Conservation (phyloP, 192 early-diverging fungal genomes). For the Linnemannia elongata region DNA sequence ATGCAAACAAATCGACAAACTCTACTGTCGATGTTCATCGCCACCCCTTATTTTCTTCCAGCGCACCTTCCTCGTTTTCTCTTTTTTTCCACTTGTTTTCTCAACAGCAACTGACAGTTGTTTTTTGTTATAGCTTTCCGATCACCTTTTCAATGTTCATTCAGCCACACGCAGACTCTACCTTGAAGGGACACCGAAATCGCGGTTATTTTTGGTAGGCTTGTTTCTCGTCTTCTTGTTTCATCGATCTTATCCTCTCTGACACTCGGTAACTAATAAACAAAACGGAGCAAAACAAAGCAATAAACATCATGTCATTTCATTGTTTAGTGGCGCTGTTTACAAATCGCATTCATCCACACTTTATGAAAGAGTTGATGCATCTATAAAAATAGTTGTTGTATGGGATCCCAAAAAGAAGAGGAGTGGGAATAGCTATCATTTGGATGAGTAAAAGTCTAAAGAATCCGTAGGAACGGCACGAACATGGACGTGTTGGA, state of each 20-base stretch:
- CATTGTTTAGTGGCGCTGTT: too few relatives aligned
- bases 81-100: not conserved
- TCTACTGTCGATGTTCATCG: not conserved
- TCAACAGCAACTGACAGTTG: not conserved
- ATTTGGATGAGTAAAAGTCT: constrained; percentile 4
- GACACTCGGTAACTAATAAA: not conserved
- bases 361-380: not conserved
- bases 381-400: not conserved
- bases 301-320: too few relatives aligned
- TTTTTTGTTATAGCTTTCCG: not conserved
- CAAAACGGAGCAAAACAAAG: not conserved
- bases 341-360: too few relatives aligned
- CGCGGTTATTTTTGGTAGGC: not conserved
- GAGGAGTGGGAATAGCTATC: not conserved
- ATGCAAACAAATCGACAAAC: constrained; percentile 2
- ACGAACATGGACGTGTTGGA: constrained; percentile 44
- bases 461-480: constrained; percentile 18
- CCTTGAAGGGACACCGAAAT: not conserved
- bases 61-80: not conserved
- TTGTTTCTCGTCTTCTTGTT: not conserved
- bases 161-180: not conserved
- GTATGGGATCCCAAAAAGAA: too few relatives aligned
- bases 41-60: not conserved
- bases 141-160: not conserved
- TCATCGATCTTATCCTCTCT: not conserved